Percentiles rank a stretch among this genome's conserved stretches.
Conservation (phyloP, 805 yeast genomes). For the Yarrowia deformans region DNA sequence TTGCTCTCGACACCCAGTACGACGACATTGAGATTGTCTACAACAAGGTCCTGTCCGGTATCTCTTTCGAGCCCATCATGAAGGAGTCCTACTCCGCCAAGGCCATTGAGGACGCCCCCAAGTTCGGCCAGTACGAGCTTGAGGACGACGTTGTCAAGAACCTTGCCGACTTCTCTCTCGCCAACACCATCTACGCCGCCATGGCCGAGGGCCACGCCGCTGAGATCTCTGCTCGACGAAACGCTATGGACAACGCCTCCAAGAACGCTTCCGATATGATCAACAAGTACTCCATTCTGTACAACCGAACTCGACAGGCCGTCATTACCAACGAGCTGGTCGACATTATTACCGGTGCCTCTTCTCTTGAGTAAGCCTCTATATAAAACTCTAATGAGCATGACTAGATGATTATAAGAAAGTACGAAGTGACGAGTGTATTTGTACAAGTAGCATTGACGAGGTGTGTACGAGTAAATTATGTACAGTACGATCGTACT, state of each 20-base stretch:
- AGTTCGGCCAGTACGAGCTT: conserved; percentile 79
- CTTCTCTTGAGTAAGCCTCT: conserved; percentile 80
- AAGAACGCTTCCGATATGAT: conserved; percentile 99
- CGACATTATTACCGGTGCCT: conserved; percentile 99
- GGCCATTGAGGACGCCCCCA: conserved; percentile 83
- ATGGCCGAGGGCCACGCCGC: conserved; percentile 98
- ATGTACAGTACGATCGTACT: no score
- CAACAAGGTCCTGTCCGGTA: conserved; percentile 87
- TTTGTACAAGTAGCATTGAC: no score
- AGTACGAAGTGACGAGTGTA: no score
- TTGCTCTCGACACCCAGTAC: conserved; percentile 63
- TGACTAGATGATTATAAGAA: conserved; percentile 37
- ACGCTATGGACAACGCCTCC: conserved; percentile 99
- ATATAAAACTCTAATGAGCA: conserved; percentile 40
- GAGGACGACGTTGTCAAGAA: conserved; percentile 62
- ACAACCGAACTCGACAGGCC: conserved; percentile 99
- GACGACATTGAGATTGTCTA: conserved; percentile 79
- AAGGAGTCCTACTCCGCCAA: conserved; percentile 71
- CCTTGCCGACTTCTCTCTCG: conserved; percentile 83
- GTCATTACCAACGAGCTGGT: conserved; percentile 99
- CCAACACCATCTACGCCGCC: conserved; percentile 88
- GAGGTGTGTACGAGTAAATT: no score
- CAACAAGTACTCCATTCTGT: conserved; percentile 91
- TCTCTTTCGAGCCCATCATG: conserved; percentile 84
- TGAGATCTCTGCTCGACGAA: conserved; percentile 98